Base-by-base conservation (phyloP, 2,329 filamentous ascomycete species). In the Botryosphaeria agaves region DNA sequence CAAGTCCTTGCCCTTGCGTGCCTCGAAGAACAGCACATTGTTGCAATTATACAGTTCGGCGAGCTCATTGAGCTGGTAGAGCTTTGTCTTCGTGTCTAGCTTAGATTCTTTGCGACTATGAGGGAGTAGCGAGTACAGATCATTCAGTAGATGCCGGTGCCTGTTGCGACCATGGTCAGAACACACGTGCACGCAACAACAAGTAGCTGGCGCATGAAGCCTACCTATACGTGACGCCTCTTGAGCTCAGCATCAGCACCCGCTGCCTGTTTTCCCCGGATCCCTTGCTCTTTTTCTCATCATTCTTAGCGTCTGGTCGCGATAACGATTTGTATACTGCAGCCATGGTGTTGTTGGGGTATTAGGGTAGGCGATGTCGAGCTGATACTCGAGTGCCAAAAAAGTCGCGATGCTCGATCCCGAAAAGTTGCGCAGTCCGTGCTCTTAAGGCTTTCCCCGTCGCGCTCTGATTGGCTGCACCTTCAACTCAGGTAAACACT, bases 101-200 rank as follows among this genome's bases (percentile, higher is more conserved):
- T 98, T 98, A 44, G 80, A 83, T 52, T 98, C 89, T 61, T 92
- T 93, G 48, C 83, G 75, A 41, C 76, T 76, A 53, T 98, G 89
- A 2, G 89, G 89, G 40, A 98, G 74, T 55, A 98, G 74, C 18
- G 78, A 69, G 34, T 83, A 73, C 28, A 98, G 66, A 48, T 98
- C 89, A 47, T 85, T 81, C 38, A 98, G 68, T 26, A 98, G 66
- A 59, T 98, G 89, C 26, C 89, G 79, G 55, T 94, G 89, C 55
- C 87, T 91, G 43, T 23, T n/a, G n/a, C n/a, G n/a, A n/a, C n/a
- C n/a, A n/a, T n/a, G n/a, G n/a, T n/a, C n/a, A n/a, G n/a, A n/a
- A n/a, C n/a, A n/a, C n/a, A n/a, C n/a, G n/a, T n/a, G n/a, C n/a
- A n/a, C n/a, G n/a, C n/a, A n/a, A n/a, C n/a, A n/a, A n/a, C n/a